A percentile compares a stretch with the other conserved stretches of the same genome.
These are phyloP conservation scores for Neurospora discreta DNA, from an alignment of 495 filamentous ascomycete genomes.

Conservation along the genomic window DNA sequence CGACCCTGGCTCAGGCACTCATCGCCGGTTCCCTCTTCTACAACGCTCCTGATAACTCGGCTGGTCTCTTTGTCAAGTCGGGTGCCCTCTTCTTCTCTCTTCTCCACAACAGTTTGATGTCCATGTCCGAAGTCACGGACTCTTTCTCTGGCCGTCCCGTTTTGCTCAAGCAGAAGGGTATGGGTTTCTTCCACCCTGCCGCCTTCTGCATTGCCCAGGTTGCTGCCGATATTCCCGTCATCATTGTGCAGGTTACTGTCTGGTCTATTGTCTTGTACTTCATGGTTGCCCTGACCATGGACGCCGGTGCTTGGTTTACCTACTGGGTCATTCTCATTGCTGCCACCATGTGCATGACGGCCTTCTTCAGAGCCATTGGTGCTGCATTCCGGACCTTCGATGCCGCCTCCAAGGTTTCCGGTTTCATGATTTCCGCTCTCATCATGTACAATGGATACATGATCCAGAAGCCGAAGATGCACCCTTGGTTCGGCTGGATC, in stretches of 20 bases:
- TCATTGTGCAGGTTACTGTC: conserved; percentile 56
- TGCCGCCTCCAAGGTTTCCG: conserved; percentile 33
- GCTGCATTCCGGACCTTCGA: conserved; percentile 52
- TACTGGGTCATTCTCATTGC: conserved; percentile 47
- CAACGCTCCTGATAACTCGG: conserved; percentile 48
- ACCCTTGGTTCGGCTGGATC: conserved; percentile 68
- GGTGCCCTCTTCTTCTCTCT: conserved; percentile 59
- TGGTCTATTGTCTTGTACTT: conserved; percentile 73
- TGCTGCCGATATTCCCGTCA: conserved; percentile 64
- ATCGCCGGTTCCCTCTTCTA: conserved; percentile 71
- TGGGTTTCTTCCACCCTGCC: conserved; percentile 69
- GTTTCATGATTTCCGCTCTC: conserved; percentile 52
- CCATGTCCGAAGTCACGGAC: conserved; percentile 67
- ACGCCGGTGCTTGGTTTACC: conserved; percentile 73
- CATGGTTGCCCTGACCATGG: conserved; percentile 54
- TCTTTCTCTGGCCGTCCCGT: conserved; percentile 62
- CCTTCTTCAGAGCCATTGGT: conserved; percentile 66
- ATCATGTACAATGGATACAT: conserved; percentile 67
- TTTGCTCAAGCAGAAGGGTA: conserved; percentile 71
- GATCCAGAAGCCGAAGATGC: conserved; percentile 61
- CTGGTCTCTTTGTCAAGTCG: conserved; percentile 43
- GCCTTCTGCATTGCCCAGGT: conserved; percentile 70
- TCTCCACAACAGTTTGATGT: conserved; percentile 68
- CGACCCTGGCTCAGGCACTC: conserved; percentile 52
- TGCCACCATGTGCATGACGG: conserved; percentile 46